Evolutionary conservation across 2,329 filamentous ascomycete genomes (phyloP), one percentile per base, ranked within the genome.

Genomic region (Laburnicola sp.): DNA sequence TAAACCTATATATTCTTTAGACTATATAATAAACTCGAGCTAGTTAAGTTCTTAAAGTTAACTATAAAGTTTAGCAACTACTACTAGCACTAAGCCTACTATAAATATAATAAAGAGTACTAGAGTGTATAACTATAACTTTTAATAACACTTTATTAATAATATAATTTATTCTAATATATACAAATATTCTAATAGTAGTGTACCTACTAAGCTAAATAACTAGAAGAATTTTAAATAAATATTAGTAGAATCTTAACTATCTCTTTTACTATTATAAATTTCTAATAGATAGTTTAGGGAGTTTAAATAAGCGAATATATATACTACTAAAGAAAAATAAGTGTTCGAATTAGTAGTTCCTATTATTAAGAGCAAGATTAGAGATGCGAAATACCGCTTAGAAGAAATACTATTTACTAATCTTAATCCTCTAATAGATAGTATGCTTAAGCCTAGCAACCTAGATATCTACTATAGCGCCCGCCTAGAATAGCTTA

Each of bases 401-500:
- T 26, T 58, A 67, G 28, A 51, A 62, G 47, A 51, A 57, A 41
- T 61, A 39, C 56, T 47, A 4, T 62, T 62, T 41, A 58, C 46
- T n/a, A 61, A 61, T 28, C 58, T 62, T 26, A 44, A 57, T 28
- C 47, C 42, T 45, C 49, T 61, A 11, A 54, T 48, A 37, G 56
- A 59, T 27, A 38, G 50, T 35, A 53, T 43, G 28, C 50, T 61
- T 22, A 49, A 41, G 36, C 47, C 48, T 11, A 56, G 46, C 21
- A 71, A 70, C 44, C 68, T 62, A 34, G 68, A 71, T 55, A 45
- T 62, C 49, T 71, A 69, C 54, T 61, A 71, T 49, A 63, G 69
- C 9, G 56, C 63, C 21, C 60, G 58, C 26, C 61, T 62, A 25
- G 65, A 64, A 53, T 58, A 70, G 44, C 56, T 72, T 8, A 45